A percentile compares a stretch with the other conserved stretches of the same genome.
These are phyloP conservation scores for Aspergillus spinulosporus DNA, from an alignment of 2,329 filamentous ascomycete genomes.

Conservation along the genomic window DNA sequence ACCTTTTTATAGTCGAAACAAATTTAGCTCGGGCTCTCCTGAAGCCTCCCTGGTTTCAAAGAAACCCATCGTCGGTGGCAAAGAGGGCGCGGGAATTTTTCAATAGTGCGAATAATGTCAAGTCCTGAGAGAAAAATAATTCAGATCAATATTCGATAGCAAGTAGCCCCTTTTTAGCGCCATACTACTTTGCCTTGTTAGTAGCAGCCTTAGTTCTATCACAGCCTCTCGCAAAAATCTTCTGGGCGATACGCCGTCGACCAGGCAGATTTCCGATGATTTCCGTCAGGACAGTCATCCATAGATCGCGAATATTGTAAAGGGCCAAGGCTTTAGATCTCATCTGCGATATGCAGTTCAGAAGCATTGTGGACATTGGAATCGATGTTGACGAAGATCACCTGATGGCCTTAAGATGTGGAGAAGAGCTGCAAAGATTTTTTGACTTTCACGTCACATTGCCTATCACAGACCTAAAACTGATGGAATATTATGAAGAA, in stretches of 20 bases:
- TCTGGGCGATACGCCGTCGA: background rate
- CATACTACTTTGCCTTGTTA: background rate
- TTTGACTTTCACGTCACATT: background rate
- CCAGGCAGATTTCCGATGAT: background rate
- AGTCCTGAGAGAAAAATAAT: background rate
- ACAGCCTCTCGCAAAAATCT: constrained; percentile 2
- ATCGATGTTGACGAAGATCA: background rate
- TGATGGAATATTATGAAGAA: background rate
- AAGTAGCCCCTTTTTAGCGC: background rate
- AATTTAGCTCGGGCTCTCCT: constrained; percentile 4
- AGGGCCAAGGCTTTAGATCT: background rate
- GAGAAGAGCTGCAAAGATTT: background rate
- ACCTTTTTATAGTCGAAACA: constrained; percentile 12
- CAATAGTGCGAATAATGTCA: background rate
- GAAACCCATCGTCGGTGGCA: background rate
- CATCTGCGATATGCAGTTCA: background rate
- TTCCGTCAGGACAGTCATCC: background rate
- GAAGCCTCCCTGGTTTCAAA: background rate
- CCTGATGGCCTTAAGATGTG: background rate
- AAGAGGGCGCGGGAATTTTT: constrained; percentile 5
- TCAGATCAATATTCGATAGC: background rate
- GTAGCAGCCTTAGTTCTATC: background rate
- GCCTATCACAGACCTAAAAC: background rate
- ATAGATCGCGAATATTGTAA: background rate
- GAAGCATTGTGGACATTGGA: background rate